A percentile compares a stretch with the other conserved stretches of the same genome.
Evolutionary conservation across 192 early-diverging fungal species (phyloP).

Genomic region (Coemansia umbellata): DNA sequence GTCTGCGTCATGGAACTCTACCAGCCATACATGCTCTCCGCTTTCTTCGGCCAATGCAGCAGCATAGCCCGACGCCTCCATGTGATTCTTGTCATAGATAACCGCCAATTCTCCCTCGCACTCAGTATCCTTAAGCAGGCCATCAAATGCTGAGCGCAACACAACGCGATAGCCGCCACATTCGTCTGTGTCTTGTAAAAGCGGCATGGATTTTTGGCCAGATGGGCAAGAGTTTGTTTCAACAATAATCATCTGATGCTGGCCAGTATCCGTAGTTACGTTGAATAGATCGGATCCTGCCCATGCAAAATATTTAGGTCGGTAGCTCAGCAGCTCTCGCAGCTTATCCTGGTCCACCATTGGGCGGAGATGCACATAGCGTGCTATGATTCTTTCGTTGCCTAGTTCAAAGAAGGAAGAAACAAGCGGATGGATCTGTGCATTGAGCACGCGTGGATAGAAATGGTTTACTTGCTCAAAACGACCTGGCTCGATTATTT

Average conservation of each 20-base stretch:
- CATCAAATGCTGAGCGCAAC: constrained; percentile 72
- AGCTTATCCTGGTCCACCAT: constrained; percentile 65
- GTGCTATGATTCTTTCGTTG: constrained; percentile 82
- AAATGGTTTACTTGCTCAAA: constrained; percentile 85
- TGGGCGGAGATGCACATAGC: constrained; percentile 84
- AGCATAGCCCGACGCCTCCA: constrained; percentile 85
- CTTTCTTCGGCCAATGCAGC: constrained; percentile 72
- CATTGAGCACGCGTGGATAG: constrained; percentile 85
- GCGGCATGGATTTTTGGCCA: constrained; percentile 88
- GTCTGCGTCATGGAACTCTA: constrained; percentile 70
- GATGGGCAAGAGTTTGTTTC: constrained; percentile 91
- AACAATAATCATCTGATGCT: constrained; percentile 88
- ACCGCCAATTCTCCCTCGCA: constrained; percentile 81
- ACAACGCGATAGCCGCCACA: constrained; percentile 78
- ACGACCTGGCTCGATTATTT: constrained; percentile 26
- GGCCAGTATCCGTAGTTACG: constrained; percentile 75
- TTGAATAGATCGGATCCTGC: constrained; percentile 88
- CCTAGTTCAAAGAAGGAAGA: constrained; percentile 80
- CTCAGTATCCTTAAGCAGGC: constrained; percentile 54
- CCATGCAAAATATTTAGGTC: constrained; percentile 80
- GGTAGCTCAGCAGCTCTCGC: constrained; percentile 59
- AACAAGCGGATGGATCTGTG: constrained; percentile 83
- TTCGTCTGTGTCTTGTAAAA: constrained; percentile 70
- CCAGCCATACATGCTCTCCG: constrained; percentile 74
- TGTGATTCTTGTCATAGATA: constrained; percentile 82